Conservation (phyloP, 2,329 filamentous ascomycete genomes). For the Claviceps africana region DNA sequence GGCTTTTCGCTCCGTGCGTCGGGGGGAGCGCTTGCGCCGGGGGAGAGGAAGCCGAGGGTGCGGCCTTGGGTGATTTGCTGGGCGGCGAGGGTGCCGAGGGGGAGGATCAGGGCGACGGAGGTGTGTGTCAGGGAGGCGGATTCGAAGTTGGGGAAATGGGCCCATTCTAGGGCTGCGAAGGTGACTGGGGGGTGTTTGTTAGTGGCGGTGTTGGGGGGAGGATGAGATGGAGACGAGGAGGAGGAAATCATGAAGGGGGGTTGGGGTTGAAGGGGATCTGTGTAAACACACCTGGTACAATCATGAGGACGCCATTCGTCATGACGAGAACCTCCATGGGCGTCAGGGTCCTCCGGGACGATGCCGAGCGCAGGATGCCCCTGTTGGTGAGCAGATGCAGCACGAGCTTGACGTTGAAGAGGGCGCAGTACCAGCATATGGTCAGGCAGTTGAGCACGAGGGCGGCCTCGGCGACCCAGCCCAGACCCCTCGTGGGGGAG, state of each 20-base stretch:
- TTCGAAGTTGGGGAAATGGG: conserved; percentile 29
- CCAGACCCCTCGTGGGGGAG: conserved; percentile 11
- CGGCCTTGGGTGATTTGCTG: conserved; percentile 25
- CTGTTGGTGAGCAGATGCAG: conserved; percentile 33
- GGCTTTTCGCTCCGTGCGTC: not conserved
- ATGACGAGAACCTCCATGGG: conserved; percentile 42
- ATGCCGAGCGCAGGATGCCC: conserved; percentile 26
- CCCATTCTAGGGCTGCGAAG: conserved; percentile 35
- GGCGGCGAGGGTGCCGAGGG: conserved; percentile 37
- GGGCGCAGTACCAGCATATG: conserved; percentile 39
- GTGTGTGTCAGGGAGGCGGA: conserved; percentile 34
- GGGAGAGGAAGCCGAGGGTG: conserved; percentile 9
- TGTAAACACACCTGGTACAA: conserved; percentile 33
- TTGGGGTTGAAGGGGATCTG: not conserved
- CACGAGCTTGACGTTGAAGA: conserved; percentile 39
- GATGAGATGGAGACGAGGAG: no score
- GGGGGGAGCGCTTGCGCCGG: not conserved
- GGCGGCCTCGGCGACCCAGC: conserved; percentile 25
- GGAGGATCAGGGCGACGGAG: conserved; percentile 36
- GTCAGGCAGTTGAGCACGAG: conserved; percentile 26
- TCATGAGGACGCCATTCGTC: conserved; percentile 42
- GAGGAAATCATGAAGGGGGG: no score
- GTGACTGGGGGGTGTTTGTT: conserved; percentile 23
- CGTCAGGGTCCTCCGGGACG: conserved; percentile 21
- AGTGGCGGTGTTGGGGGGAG: not conserved